Evolutionary conservation across 78 protist species (phyloP), one percentile per base, ranked within the genome.

Genomic region (Diacronema lutheri): DNA sequence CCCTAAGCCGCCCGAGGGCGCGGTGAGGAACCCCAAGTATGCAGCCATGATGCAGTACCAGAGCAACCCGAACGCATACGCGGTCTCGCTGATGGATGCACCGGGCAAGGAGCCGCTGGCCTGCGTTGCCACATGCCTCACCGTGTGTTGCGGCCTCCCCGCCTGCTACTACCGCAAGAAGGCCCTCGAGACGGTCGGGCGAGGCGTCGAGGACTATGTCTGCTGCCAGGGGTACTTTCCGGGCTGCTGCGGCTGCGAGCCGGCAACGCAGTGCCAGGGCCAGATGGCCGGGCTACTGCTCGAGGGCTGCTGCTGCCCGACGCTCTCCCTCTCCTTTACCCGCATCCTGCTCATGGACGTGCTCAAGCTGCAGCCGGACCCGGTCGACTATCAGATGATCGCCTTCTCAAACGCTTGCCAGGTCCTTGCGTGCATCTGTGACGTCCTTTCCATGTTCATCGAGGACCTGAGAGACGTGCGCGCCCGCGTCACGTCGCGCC

Each of bases 281-380:
- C 0, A 7, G 40, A 12, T 3, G 26, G 21, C 3, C 72, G 41
- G 40, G 5, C 21, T 65, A 13, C 5, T 12, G 31, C 69, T 62
- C 40, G 72, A 65, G 72, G 72, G 72, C 72, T 65, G 37, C 72
- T 65, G 72, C 40, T 65, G 72, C 72, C 72, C 72, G 21, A 1
- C 33, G 21, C 33, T 65, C 40, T 33, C 40, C 19, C 37, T 65
- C 72, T 65, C 72, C 23, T 5, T 65, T 41, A 41, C 72, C 23
- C 72, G 72, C 26, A n/a, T 65, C 40, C 72, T 33, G 41, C 6
- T 65, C 4, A 65, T 65, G 72, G 41, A 65, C 72, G 6, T 21
- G 31, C n/a, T 33, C 41, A 38, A 65, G 72, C 0, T 65, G 41
- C 72, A 41, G 23, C 72, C 72, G 13, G 72, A 65, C 72, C 72